A percentile compares a stretch with the other conserved stretches of the same genome.
phyloP scores from a whole-genome alignment of 768 basidiomycete genomes.

The Suillus hirtellus region DNA sequence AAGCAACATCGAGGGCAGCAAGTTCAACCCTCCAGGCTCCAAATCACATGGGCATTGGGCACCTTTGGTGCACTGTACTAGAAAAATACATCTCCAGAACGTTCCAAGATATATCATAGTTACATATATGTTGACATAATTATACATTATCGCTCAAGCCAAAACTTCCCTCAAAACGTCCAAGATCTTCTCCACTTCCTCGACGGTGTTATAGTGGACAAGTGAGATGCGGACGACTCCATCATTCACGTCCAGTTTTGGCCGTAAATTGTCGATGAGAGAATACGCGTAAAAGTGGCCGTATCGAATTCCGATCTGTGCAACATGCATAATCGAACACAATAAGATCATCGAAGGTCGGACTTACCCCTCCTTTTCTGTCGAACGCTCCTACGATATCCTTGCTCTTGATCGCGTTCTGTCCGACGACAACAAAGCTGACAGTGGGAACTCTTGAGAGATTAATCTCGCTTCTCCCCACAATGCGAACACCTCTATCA shows the following conservation, averaged over 20 bases:
- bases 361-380: conserved; percentile 57
- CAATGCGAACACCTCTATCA: conserved; percentile 62
- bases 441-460: conserved; percentile 62
- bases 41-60: no score
- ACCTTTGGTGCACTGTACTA: not conserved
- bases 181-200: conserved; percentile 66
- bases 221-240: conserved; percentile 75
- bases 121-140: not conserved
- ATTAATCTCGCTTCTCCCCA: conserved; percentile 55
- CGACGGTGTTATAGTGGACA: conserved; percentile 78
- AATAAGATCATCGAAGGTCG: not conserved
- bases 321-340: conserved; percentile 4
- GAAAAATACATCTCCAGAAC: not conserved
- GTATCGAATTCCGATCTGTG: conserved; percentile 73
- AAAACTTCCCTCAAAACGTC: conserved; percentile 53
- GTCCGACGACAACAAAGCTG: conserved; percentile 67
- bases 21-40: not conserved
- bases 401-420: conserved; percentile 54
- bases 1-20: not conserved
- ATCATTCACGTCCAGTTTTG: conserved; percentile 59
- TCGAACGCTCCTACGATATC: conserved; percentile 69
- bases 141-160: conserved; percentile 12
- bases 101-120: not conserved
- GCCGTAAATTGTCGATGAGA: conserved; percentile 50
- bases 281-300: conserved; percentile 81